Base-by-base conservation (phyloP, 2,329 filamentous ascomycete species). In the Fusarium sarcochroum region DNA sequence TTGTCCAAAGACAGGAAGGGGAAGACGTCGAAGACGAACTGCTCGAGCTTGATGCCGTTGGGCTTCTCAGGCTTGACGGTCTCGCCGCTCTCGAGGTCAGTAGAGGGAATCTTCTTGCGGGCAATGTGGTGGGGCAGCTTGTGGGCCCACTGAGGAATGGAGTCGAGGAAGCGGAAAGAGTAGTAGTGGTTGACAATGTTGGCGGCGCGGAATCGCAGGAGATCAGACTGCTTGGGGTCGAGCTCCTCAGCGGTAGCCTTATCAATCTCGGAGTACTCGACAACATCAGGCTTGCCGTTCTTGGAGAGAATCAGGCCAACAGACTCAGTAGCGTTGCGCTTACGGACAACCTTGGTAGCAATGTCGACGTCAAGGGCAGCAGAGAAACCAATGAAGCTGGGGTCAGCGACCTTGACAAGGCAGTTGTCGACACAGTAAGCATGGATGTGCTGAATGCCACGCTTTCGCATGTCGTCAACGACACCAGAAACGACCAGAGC, bases 171-270 rank as follows among this genome's bases (percentile, higher is more conserved):
- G 72, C 87, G 84, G 85, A 94, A 95, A 46, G 93, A 97, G 85
- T 99, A 99, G 88, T 98, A 99, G 87, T 99, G 96, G 86, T 99
- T 99, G 83, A 99, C 96, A 74, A 99, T 99, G 85, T 99, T 99
- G 76, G 95, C 96, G 59, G 96, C 95, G 66, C 96, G 92, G 90
- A 97, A 98, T 82, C 95, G 97, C 78, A 99, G 90, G 54, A 98
- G 85, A 59, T 89, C 90, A 5, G 89, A 85, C 76, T 97, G 90
- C 80, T 92, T 92, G 55, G 91, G 82, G 77, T 99, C 96, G 77
- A 91, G 89, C 70, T 94, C 95, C 81, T 97, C 93, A 59, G 95
- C 92, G n/a, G 93, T 96, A 67, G 89, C 91, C 70, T 88, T 82
- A 84, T 97, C 92, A 74, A 99, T 98, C 84, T 99, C 96, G 7